Evolutionary conservation across 1,284 basidiomycete species (phyloP), one percentile per base, ranked within the genome.

Genomic region (Malassezia brasiliensis): DNA sequence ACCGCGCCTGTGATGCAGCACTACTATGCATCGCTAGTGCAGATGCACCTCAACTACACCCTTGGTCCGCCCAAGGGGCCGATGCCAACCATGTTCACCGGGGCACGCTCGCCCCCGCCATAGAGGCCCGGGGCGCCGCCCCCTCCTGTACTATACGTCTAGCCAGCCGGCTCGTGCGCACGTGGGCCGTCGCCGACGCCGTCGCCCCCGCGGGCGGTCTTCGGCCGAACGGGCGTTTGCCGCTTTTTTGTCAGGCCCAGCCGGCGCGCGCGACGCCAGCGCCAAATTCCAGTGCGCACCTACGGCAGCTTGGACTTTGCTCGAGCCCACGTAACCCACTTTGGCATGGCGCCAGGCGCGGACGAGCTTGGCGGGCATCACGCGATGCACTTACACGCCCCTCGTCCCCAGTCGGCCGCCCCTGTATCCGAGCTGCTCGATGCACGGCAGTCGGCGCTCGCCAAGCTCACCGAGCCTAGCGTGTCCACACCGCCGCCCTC

Each of bases 21-120:
- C 35, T 74, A 74, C 54, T 74, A 74, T 50, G 52, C 61, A 11
- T 68, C 67, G 3, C 53, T 74, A 28, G 72, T 73, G 10, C 47
- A 65, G 5, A 63, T 61, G 39, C 72, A 74, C 39, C 52, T 56
- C 5, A 53, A 52, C n/a, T 66, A 61, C 39, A 39, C 35, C 5
- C 50, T 65, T 2, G 54, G 32, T 11, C 38, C 45, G 11, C 11
- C 30, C 10, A 30, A 30, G 15, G 46, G 28, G 9, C 55, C 61
- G 4, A 31, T 52, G 14, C 55, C 55, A 2, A 52, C 44, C 5
- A 45, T 36, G 9, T 57, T 57, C 31, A 50, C 55, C n/a, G 45
- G 45, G 20, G 8, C 31, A 28, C 45, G 28, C 35, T 22, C 19
- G n/a, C 14, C 20, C 22, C 25, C 42, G 25, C 20, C 14, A 19